Evolutionary conservation across 345 rosid species (phyloP).

Genomic region (Cochlearia excelsa): DNA sequence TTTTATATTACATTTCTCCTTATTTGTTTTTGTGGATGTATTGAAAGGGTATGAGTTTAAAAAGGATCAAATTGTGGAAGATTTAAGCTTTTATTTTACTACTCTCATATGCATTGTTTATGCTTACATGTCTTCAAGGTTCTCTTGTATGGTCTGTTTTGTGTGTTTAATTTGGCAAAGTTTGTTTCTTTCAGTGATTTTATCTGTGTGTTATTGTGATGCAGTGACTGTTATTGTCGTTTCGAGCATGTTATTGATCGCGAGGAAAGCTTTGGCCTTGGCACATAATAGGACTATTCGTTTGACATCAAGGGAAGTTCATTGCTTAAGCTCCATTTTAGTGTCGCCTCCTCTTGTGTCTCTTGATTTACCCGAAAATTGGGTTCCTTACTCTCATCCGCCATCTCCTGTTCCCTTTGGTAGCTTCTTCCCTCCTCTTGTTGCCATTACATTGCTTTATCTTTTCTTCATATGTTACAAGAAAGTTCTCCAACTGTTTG

Average conservation of each 20-base stretch:
- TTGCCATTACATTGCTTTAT: not conserved
- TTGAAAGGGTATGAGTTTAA: slow-evolving; percentile 11
- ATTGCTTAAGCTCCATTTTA: slow-evolving; percentile 42
- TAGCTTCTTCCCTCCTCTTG: slow-evolving; percentile 23
- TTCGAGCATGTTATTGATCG: slow-evolving; percentile 29
- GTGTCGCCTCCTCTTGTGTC: slow-evolving; percentile 74
- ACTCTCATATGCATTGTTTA: not conserved
- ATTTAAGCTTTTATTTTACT: not conserved
- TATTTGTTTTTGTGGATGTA: slow-evolving; percentile 18
- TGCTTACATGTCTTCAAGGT: not conserved
- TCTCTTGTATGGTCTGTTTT: slow-evolving; percentile 6
- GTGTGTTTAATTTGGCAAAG: not conserved
- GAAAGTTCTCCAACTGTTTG: slow-evolving; percentile 5
- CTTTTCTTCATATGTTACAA: slow-evolving; percentile 1
- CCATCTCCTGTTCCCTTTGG: slow-evolving; percentile 32
- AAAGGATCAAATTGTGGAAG: slow-evolving; percentile 3
- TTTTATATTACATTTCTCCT: not conserved
- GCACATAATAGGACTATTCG: slow-evolving; percentile 22
- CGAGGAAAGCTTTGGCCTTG: slow-evolving; percentile 34
- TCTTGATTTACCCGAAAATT: slow-evolving; percentile 67
- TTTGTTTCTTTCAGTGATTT: slow-evolving; percentile 10
- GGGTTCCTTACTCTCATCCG: slow-evolving; percentile 39
- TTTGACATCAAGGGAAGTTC: slow-evolving; percentile 30
- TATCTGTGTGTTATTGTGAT: not conserved
- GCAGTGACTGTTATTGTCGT: slow-evolving; percentile 11